Conservation (phyloP, 1,284 basidiomycete species). For the Leccinum variabile region DNA sequence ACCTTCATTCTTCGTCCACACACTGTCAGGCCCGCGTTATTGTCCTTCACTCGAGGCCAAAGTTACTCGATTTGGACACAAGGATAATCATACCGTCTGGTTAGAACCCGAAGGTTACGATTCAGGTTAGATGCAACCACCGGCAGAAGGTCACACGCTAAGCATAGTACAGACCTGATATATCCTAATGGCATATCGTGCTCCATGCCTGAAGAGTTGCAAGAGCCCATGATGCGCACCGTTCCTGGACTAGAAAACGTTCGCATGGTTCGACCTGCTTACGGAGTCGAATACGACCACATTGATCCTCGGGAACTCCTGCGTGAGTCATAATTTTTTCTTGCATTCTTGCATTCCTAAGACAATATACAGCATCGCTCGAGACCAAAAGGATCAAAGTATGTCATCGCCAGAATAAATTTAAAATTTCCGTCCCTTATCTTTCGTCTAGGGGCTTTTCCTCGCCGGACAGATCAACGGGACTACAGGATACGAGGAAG, state of each 20-base stretch:
- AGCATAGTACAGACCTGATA: constrained; percentile 57
- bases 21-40: constrained; percentile 75
- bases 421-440: background rate
- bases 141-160: background rate
- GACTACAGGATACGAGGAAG: constrained; percentile 93
- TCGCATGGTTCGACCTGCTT: constrained; percentile 79
- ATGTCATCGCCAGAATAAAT: constrained; percentile 4
- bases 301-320: constrained; percentile 83
- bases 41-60: constrained; percentile 91
- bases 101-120: constrained; percentile 90
- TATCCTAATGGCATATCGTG: constrained; percentile 91
- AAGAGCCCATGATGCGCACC: constrained; percentile 77
- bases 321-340: constrained; percentile 42
- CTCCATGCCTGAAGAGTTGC: constrained; percentile 82
- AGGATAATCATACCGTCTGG: constrained; percentile 77
- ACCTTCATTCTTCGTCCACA: background rate
- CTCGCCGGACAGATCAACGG: constrained; percentile 89
- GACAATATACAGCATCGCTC: constrained; percentile 57
- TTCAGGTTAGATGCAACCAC: constrained; percentile 51
- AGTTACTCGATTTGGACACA: constrained; percentile 75
- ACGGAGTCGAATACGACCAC: constrained; percentile 92
- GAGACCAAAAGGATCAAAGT: constrained; percentile 83
- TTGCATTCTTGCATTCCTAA: constrained; percentile 1
- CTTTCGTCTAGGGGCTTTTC: constrained; percentile 62
- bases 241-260: constrained; percentile 84